Evolutionary conservation across 345 rosid genomes (phyloP).

Genomic region (Heritiera littoralis): DNA sequence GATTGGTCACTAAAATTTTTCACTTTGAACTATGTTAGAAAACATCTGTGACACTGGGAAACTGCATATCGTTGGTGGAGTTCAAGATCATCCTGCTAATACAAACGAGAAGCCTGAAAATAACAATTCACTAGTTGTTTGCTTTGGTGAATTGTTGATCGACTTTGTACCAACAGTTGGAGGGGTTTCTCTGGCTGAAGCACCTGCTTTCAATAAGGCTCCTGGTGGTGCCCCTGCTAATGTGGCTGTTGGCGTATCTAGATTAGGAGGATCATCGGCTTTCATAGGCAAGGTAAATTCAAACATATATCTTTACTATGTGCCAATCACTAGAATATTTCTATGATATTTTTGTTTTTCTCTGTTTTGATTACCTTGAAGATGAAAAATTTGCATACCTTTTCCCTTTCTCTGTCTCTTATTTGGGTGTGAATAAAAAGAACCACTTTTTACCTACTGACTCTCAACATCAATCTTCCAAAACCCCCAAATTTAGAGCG

Average conservation of each 20-base stretch:
- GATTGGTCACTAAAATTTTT: neutral
- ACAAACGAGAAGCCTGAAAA: slow-evolving; percentile 22
- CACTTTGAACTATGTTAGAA: neutral
- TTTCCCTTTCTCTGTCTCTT: neutral
- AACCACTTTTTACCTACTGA: neutral
- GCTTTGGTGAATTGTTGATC: slow-evolving; percentile 95
- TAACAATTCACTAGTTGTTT: slow-evolving; percentile 54
- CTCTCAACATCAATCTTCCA: neutral
- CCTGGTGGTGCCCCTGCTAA: slow-evolving; percentile 99
- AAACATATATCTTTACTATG: neutral
- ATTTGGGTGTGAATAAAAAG: neutral
- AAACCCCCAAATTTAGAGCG: neutral
- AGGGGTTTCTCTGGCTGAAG: slow-evolving; percentile 93
- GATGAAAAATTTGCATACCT: neutral
- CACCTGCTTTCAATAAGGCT: slow-evolving; percentile 95
- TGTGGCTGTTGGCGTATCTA: slow-evolving; percentile 91
- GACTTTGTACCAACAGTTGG: slow-evolving; percentile 91
- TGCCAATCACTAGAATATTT: slow-evolving; percentile 9
- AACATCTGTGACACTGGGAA: slow-evolving; percentile 13
- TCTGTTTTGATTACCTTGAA: slow-evolving; percentile 9
- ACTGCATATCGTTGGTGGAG: slow-evolving; percentile 32
- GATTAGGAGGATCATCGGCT: slow-evolving; percentile 92
- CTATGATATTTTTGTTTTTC: neutral
- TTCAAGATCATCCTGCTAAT: slow-evolving; percentile 31
- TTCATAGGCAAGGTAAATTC: slow-evolving; percentile 90